These are phyloP conservation scores for Exophiala alcalophila DNA, from an alignment of 2,329 filamentous ascomycete species.

Conservation along the genomic window DNA sequence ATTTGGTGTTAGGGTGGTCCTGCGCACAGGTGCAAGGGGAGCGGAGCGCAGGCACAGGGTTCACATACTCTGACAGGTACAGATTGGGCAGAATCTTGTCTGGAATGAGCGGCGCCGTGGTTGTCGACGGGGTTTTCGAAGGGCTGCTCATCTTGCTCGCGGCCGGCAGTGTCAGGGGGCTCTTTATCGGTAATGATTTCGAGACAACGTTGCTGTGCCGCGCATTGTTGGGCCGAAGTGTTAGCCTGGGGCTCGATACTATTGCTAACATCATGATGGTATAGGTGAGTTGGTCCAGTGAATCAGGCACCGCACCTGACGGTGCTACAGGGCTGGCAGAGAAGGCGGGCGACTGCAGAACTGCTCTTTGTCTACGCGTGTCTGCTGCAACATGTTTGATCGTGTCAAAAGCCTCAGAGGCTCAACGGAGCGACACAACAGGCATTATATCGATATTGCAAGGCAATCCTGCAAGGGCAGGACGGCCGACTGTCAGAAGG, in stretches of 20 bases:
- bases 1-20: background rate
- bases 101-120: conserved; percentile 23
- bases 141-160: conserved; percentile 7
- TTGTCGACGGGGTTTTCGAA: conserved; percentile 16
- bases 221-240: conserved; percentile 3
- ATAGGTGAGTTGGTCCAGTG: background rate
- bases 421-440: background rate
- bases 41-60: background rate
- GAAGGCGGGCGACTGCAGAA: background rate
- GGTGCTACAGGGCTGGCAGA: conserved; percentile 14
- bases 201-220: conserved; percentile 5
- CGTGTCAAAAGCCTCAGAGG: background rate
- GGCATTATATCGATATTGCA: conserved; percentile 3
- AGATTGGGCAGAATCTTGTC: conserved; percentile 24
- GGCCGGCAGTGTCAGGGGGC: conserved; percentile 1
- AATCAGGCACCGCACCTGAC: too few species aligned
- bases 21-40: background rate
- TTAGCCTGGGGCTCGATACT: conserved; percentile 2
- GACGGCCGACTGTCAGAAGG: conserved; percentile 5
- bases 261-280: conserved; percentile 13
- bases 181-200: conserved; percentile 6
- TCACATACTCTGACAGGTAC: conserved; percentile 25
- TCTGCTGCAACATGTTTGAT: conserved; percentile 10
- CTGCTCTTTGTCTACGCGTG: background rate
- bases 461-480: background rate